Evolutionary conservation across 192 early-diverging fungal genomes (phyloP), one percentile per base, ranked within the genome.

Genomic region (Funneliformis geosporum): DNA sequence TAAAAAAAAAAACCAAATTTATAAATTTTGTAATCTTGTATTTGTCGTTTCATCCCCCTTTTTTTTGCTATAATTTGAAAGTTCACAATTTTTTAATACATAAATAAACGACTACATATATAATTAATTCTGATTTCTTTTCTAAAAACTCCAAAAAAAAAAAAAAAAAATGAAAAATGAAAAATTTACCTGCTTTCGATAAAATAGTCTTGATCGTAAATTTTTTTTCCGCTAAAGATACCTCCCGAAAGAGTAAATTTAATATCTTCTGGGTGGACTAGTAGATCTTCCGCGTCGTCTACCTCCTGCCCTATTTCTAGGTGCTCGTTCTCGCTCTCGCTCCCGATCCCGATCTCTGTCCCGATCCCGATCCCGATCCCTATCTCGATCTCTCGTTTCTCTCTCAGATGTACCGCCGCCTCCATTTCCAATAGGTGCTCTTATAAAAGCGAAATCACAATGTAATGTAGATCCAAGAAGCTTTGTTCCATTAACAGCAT

Each of bases 391-490:
- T 46, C 76, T 40, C n/a, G 47, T 8, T n/a, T 79, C 77, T 39
- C 77, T 47, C 38, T 78, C 79, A 73, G 65, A 73, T 69, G 80
- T 79, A 39, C 77, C 61, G 60, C 82, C 75, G 55, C 78, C 81
- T 68, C 60, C 88, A 85, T 33, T 88, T 73, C 43, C 50, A 39
- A 67, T 80, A 25, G 62, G 39, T n/a, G 85, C 85, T 76, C 87
- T 88, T 72, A 96, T 87, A 86, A 99, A 99, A 5, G 96, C 95
- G 88, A 94, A 98, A 80, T 95, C 93, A 16, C 92, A 89, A n/a
- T 87, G 79, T 43, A 99, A 85, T 10, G 85, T 87, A 81, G 92
- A 84, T 38, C 93, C 96, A 46, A 96, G 86, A 60, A 96, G 84
- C 69, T 92, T 90, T 50, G 87, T 91, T 38, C 89, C 92, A 75